These are phyloP conservation scores for Piper longum DNA, from an alignment of 164 flowering plant genomes.

Conservation along the genomic window DNA sequence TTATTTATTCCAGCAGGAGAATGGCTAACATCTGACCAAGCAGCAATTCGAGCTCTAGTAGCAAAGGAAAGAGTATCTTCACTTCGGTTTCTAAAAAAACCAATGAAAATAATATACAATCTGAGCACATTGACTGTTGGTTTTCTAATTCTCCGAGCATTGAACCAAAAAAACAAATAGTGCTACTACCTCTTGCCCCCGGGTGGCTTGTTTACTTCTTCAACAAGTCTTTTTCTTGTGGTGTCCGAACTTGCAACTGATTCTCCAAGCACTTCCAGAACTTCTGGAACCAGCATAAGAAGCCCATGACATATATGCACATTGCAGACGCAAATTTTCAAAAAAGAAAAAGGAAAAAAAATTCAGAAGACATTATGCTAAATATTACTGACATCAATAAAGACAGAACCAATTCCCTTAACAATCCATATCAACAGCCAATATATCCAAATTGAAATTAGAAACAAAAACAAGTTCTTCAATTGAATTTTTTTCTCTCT, in stretches of 20 bases:
- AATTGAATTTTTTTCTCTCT: no score
- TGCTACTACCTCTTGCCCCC: conserved; percentile 56
- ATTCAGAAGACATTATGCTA: neutral
- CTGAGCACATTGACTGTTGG: neutral
- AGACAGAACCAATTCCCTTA: neutral
- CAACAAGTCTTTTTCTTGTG: conserved; percentile 62
- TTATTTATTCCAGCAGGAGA: conserved; percentile 10
- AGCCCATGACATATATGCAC: conserved; percentile 73
- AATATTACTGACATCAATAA: neutral
- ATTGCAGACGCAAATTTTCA: conserved; percentile 61
- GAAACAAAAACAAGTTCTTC: no score
- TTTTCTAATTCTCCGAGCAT: no score
- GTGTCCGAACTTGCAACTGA: conserved; percentile 60
- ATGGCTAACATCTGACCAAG: conserved; percentile 45
- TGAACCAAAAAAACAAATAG: no score
- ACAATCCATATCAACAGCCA: neutral
- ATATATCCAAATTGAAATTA: no score
- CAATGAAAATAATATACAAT: neutral
- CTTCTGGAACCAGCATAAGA: conserved; percentile 84
- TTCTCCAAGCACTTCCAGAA: conserved; percentile 72
- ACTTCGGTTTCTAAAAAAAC: conserved; percentile 33
- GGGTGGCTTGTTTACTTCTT: conserved; percentile 88
- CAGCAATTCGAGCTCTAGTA: conserved; percentile 69
- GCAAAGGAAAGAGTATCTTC: conserved; percentile 54
- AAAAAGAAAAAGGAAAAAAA: neutral